Evolutionary conservation across 768 basidiomycete genomes (phyloP), one percentile per base, ranked within the genome.

Genomic region (Fomitopsis serialis): DNA sequence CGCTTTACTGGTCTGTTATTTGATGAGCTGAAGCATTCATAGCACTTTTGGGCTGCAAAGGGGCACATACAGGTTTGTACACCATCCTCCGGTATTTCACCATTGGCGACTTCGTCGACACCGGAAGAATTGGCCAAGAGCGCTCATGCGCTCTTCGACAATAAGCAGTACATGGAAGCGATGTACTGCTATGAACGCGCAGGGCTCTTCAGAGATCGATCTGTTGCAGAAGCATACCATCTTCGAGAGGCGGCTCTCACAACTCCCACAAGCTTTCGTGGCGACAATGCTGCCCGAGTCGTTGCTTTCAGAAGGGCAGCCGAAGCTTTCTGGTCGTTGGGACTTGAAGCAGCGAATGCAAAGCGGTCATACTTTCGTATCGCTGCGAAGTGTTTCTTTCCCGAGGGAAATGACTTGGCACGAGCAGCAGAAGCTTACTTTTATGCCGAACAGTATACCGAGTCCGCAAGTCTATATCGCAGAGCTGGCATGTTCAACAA

Each of bases 111-210:
- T 1, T 69, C 76, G 0, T 87, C 85, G 3, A 74, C 76, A 15
- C 58, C 61, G 0, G 72, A 66, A 23, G 78, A 80, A 59, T 80
- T 79, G 78, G 70, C 65, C 4, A 61, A 65, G 21, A 73, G 66
- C n/a, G 78, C 76, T 0, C 56, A 57, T 1, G 58, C 65, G 7
- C 55, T 80, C 2, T 80, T 80, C 60, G 58, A 67, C 32, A 69
- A 76, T 48, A 69, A 74, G 36, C 69, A 71, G 35, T 85, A 78
- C 56, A 59, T 70, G 3, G 78, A 84, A 54, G 81, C 84, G 0
- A 75, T 73, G 69, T 71, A 78, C 44, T 79, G 79, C 52, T 84
- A 76, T 40, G 72, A 75, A 46, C 72, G 76, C 3, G 85, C 84
- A 1, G 65, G 55, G 1, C 60, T 71, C 44, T 64, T 55, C 0